Evolutionary conservation across 768 basidiomycete genomes (phyloP).

Genomic region (Hygrocybe punicea): DNA sequence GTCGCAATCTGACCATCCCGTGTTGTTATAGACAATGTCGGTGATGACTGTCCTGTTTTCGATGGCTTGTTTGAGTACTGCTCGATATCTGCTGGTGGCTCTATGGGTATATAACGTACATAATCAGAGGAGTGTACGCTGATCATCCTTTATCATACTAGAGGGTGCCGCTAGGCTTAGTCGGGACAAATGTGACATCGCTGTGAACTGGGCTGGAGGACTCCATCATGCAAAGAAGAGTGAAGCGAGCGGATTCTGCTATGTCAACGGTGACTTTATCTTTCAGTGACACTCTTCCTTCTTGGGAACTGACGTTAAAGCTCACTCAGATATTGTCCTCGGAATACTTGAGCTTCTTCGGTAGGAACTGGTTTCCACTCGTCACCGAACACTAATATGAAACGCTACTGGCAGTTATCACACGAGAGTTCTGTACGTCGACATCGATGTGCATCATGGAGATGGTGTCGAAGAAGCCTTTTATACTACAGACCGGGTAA

Average conservation of each 20-base stretch:
- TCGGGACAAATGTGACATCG: slow-evolving; percentile 86
- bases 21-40: slow-evolving; percentile 38
- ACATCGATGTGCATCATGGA: slow-evolving; percentile 98
- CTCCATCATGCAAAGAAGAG: slow-evolving; percentile 99
- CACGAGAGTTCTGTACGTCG: slow-evolving; percentile 91
- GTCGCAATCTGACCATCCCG: background rate
- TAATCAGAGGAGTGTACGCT: background rate
- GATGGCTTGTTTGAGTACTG: slow-evolving; percentile 98
- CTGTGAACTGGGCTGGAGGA: slow-evolving; percentile 97
- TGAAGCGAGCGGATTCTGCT: slow-evolving; percentile 98
- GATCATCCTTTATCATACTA: background rate
- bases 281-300: background rate
- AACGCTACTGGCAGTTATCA: slow-evolving; percentile 54
- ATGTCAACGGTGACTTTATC: slow-evolving; percentile 63
- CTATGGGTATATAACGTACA: slow-evolving; percentile 61
- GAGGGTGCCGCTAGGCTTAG: slow-evolving; percentile 70
- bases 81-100: slow-evolving; percentile 93
- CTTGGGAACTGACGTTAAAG: background rate
- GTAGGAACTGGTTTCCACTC: background rate
- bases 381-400: background rate
- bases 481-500: slow-evolving; percentile 94
- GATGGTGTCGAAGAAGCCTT: slow-evolving; percentile 99
- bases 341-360: slow-evolving; percentile 77
- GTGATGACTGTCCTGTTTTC: slow-evolving; percentile 95
- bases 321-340: slow-evolving; percentile 72